These are phyloP conservation scores for Carex scoparia DNA, from an alignment of 176 grass and related monocot genomes.

Conservation along the genomic window DNA sequence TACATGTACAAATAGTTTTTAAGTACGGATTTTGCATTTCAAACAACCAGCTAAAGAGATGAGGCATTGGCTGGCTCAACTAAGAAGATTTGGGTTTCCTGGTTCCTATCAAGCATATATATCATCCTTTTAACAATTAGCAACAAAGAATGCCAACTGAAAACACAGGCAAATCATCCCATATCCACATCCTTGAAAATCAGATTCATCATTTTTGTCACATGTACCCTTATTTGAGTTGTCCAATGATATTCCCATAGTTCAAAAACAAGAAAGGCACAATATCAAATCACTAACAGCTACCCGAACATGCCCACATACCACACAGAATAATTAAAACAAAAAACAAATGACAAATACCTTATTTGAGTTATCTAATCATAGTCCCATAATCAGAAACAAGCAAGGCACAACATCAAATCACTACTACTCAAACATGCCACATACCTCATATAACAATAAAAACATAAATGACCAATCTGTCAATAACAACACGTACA, in stretches of 20 bases:
- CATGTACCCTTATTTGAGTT: not conserved
- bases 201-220: not conserved
- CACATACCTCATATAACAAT: not conserved
- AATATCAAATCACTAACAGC: slow-evolving; percentile 2
- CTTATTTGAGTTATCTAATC: not conserved
- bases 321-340: not conserved
- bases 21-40: too few relatives aligned
- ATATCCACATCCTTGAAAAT: not conserved
- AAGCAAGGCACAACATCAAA: slow-evolving; percentile 3
- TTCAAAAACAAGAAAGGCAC: not conserved
- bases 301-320: not conserved
- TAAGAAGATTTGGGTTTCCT: not conserved
- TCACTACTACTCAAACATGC: not conserved
- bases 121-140: not conserved
- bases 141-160: not conserved
- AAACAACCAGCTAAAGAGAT: too few relatives aligned
- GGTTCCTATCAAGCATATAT: not conserved
- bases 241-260: not conserved
- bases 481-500: slow-evolving; percentile 2
- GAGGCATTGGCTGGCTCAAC: not conserved
- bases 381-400: not conserved
- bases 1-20: not conserved
- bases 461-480: slow-evolving; percentile 6
- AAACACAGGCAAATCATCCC: not conserved
- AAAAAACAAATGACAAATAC: not conserved